Evolutionary conservation across 345 rosid genomes (phyloP), one percentile per base, ranked within the genome.

Genomic region (Streptanthus diversifolius): DNA sequence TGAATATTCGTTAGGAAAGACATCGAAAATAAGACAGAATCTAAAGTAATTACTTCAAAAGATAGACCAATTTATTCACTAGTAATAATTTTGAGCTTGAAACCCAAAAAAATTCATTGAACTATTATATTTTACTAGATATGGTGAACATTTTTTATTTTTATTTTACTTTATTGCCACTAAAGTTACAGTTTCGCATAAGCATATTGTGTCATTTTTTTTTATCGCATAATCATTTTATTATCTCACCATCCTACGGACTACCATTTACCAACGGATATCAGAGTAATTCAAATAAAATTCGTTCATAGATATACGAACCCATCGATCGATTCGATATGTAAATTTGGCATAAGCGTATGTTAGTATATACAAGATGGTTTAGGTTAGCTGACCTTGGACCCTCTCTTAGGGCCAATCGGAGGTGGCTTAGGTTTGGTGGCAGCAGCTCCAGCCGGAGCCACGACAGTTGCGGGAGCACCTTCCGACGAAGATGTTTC

Each of bases 361-460:
- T 58, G 58, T 36, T 43, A 47, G 15, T 35, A 33, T 12, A 35
- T 18, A 52, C 22, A 25, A 13, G 25, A 27, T n/a, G 63, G 72
- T 41, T 33, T 15, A 30, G 32, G 21, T 21, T 51, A 72, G 43
- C 68, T 82, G 63, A 89, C 97, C 97, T 90, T 90, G 53, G 96
- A 48, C 48, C 98, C 98, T 87, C 98, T 93, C 83, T 93, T 86
- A 79, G 98, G 97, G 49, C 96, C 96, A 63, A 87, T 84, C 3
- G 87, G 98, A 14, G 86, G 85, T 7, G 90, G 96, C 84, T 88
- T 87, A 37, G 93, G 82, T 80, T 91, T 88, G 40, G 81, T 35
- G 59, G 91, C 83, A 68, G 80, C 82, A 57, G 25, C 74, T 14
- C 9, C 72, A 21, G 79, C 79, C 8, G 82, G 73, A 52, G 77